phyloP scores from a whole-genome alignment of 345 rosid species.

The Moringa oleifera region DNA sequence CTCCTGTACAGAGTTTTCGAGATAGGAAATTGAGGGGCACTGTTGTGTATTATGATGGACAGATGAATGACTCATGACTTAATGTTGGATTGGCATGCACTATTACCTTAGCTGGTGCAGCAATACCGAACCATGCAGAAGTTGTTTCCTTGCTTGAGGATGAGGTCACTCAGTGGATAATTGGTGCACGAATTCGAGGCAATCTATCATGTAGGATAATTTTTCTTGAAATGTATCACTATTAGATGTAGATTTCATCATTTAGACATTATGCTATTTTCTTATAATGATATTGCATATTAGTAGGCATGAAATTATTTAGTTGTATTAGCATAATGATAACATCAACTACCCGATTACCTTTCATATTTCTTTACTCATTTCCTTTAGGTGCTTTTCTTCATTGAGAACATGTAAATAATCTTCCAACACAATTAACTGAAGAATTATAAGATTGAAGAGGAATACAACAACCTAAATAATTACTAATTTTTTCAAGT shows the following conservation, averaged over 20 bases:
- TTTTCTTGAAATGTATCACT: background rate
- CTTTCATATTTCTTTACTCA: too few relatives aligned
- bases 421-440: too few relatives aligned
- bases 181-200: conserved; percentile 87
- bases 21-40: conserved; percentile 70
- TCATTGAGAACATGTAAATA: too few relatives aligned
- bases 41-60: conserved; percentile 98
- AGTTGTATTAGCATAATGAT: background rate
- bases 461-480: too few relatives aligned
- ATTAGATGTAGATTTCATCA: too few relatives aligned
- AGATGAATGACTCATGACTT: conserved; percentile 93
- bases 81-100: conserved; percentile 87
- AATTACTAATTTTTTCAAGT: too few relatives aligned
- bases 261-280: too few relatives aligned
- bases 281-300: too few relatives aligned
- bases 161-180: conserved; percentile 43
- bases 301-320: too few relatives aligned
- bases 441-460: too few relatives aligned
- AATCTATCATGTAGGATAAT: conserved; percentile 56
- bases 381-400: too few relatives aligned
- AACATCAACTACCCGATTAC: too few relatives aligned
- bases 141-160: conserved; percentile 72
- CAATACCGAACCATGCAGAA: conserved; percentile 94
- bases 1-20: conserved; percentile 74
- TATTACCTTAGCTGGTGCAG: conserved; percentile 88